These are phyloP conservation scores for Cadophora luteo-olivacea DNA, from an alignment of 2,329 filamentous ascomycete species.

Conservation along the genomic window DNA sequence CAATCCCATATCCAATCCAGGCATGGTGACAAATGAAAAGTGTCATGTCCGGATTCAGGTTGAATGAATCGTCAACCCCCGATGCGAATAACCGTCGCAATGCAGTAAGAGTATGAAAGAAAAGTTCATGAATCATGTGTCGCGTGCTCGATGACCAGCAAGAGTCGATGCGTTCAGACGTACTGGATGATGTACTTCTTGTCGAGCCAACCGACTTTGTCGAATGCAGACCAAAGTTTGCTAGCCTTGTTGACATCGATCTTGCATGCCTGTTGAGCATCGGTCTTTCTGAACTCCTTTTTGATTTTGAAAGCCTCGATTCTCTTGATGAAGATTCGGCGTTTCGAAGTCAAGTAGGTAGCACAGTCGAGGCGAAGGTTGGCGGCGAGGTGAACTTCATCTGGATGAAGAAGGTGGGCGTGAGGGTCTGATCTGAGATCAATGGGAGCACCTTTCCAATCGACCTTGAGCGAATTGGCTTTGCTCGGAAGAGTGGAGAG, in stretches of 20 bases:
- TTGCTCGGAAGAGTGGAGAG: slow-evolving; percentile 68
- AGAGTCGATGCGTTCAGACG: slow-evolving; percentile 20
- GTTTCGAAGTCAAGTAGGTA: slow-evolving; percentile 91
- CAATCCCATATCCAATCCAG: slow-evolving; percentile 29
- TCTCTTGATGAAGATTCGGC: slow-evolving; percentile 83
- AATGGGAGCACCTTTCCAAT: slow-evolving; percentile 84
- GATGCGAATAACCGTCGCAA: slow-evolving; percentile 37
- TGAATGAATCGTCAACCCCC: slow-evolving; percentile 32
- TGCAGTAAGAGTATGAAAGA: slow-evolving; percentile 29
- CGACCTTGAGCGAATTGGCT: slow-evolving; percentile 77
- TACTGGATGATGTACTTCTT: slow-evolving; percentile 37
- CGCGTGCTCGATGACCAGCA: slow-evolving; percentile 19
- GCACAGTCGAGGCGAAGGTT: slow-evolving; percentile 84
- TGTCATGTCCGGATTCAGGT: slow-evolving; percentile 30
- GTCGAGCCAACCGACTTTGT: slow-evolving; percentile 81
- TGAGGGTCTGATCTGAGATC: slow-evolving; percentile 78
- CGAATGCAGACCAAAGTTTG: slow-evolving; percentile 88
- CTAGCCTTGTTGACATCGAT: slow-evolving; percentile 98
- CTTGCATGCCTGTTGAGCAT: slow-evolving; percentile 95
- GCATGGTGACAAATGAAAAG: slow-evolving; percentile 34
- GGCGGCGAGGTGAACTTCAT: slow-evolving; percentile 78
- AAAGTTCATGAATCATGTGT: slow-evolving; percentile 30
- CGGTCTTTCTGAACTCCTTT: slow-evolving; percentile 93
- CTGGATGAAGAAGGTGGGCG: slow-evolving; percentile 73
- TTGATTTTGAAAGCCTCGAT: slow-evolving; percentile 69